phyloP scores from a whole-genome alignment of 768 basidiomycete species.

The Panellus pusillus region DNA sequence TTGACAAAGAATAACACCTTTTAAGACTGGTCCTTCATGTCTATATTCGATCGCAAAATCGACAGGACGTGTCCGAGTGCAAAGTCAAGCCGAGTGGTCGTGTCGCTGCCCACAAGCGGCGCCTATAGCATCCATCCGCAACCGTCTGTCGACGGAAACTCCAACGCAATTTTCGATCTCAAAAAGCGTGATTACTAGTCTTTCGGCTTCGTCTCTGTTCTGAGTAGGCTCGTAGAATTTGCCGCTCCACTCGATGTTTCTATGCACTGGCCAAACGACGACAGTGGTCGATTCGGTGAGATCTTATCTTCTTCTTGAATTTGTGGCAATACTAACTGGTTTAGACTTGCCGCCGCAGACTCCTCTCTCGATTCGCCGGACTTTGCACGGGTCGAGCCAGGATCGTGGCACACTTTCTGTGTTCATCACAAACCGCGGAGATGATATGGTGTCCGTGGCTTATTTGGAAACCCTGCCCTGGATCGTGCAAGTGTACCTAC shows the following conservation, averaged over 20 bases:
- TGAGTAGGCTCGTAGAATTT: conserved; percentile 29
- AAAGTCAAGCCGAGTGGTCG: conserved; percentile 50
- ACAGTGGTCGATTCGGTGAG: conserved; percentile 65
- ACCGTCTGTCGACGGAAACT: conserved; percentile 29
- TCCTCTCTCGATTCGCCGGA: conserved; percentile 65
- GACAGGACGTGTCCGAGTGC: conserved; percentile 72
- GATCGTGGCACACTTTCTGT: conserved; percentile 73
- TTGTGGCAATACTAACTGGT: neutral
- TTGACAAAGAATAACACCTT: neutral
- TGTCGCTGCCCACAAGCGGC: conserved; percentile 45
- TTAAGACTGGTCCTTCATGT: conserved; percentile 73
- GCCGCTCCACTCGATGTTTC: conserved; percentile 52
- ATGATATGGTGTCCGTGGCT: conserved; percentile 44
- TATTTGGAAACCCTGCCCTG: conserved; percentile 95
- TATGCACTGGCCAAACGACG: conserved; percentile 48
- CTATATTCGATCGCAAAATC: conserved; percentile 67
- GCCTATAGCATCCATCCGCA: conserved; percentile 51
- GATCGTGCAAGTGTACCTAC: conserved; percentile 85
- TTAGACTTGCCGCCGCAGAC: conserved; percentile 36
- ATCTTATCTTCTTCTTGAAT: neutral
- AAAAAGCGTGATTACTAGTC: conserved; percentile 40
- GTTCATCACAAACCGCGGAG: conserved; percentile 59
- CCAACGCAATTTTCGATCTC: conserved; percentile 49
- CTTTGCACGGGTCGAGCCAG: conserved; percentile 73
- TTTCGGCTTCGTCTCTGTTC: conserved; percentile 7